phyloP scores from a whole-genome alignment of 1,284 basidiomycete genomes.

The Papiliotrema terrestris region DNA sequence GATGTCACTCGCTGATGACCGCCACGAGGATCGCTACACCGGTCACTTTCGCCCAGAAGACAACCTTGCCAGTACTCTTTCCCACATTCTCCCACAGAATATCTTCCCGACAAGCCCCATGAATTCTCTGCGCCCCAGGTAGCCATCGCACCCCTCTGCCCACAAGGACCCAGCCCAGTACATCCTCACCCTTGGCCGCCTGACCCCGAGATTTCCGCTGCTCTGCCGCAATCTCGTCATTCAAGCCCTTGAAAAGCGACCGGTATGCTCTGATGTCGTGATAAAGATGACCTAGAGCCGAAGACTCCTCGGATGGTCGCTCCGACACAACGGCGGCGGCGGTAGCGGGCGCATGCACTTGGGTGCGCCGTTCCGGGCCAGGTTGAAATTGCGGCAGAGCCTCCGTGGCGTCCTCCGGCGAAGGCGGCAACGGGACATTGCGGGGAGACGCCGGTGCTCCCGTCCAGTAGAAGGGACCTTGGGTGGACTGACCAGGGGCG shows the following conservation, averaged over 20 bases:
- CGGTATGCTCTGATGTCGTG: conserved; percentile 65
- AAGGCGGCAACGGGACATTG: not conserved
- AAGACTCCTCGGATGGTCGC: not conserved
- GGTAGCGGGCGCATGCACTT: not conserved
- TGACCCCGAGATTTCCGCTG: conserved; percentile 64
- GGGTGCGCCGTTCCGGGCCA: not conserved
- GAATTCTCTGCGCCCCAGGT: conserved; percentile 64
- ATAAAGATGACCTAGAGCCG: conserved; percentile 47
- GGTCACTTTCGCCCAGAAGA: conserved; percentile 59
- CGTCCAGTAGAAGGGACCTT: no score
- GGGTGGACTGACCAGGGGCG: not conserved
- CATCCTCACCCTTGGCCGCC: conserved; percentile 61
- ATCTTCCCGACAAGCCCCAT: conserved; percentile 73
- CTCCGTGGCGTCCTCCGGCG: not conserved
- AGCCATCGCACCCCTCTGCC: conserved; percentile 64
- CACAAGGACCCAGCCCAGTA: conserved; percentile 70
- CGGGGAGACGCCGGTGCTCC: not conserved
- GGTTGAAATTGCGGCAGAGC: not conserved
- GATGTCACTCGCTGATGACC: conserved; percentile 57
- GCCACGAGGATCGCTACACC: conserved; percentile 57
- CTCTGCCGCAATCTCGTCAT: conserved; percentile 61
- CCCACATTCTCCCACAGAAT: conserved; percentile 73
- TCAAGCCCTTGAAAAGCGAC: conserved; percentile 60
- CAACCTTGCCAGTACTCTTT: conserved; percentile 54
- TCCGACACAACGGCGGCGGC: not conserved